These are phyloP conservation scores for Pythium dissimile DNA, from an alignment of 352 stramenopile species.

Conservation along the genomic window DNA sequence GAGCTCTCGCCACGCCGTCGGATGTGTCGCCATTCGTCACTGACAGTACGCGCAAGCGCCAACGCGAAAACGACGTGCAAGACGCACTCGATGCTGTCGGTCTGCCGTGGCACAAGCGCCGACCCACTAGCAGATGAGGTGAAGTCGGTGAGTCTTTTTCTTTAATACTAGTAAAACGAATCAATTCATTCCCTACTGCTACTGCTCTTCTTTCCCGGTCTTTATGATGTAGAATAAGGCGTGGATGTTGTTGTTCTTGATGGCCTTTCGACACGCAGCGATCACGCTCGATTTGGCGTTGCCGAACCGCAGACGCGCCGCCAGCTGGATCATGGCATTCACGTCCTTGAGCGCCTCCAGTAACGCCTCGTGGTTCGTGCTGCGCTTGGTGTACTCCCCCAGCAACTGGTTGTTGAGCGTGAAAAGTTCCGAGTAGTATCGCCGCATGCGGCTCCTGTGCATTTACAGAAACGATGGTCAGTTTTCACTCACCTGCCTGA, in stretches of 20 bases:
- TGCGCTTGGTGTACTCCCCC: slow-evolving; percentile 91
- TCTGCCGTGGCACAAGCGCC: slow-evolving; percentile 19
- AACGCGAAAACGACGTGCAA: slow-evolving; percentile 27
- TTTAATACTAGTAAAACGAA: too few species aligned
- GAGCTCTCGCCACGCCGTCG: slow-evolving; percentile 21
- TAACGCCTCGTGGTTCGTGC: slow-evolving; percentile 89
- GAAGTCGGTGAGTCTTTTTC: not conserved
- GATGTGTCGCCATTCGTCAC: slow-evolving; percentile 15
- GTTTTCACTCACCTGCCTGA: not conserved
- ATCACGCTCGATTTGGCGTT: slow-evolving; percentile 83
- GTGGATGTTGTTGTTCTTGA: slow-evolving; percentile 90
- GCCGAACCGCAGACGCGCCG: slow-evolving; percentile 82
- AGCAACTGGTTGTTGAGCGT: slow-evolving; percentile 89
- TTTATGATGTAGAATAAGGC: slow-evolving; percentile 86
- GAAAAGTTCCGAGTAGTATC: slow-evolving; percentile 90
- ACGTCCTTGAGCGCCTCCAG: slow-evolving; percentile 90
- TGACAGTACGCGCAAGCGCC: slow-evolving; percentile 25
- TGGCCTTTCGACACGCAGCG: slow-evolving; percentile 79
- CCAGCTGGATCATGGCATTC: slow-evolving; percentile 91
- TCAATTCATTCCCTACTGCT: slow-evolving; percentile 29
- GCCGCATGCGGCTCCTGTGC: slow-evolving; percentile 64
- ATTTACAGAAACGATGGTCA: not conserved
- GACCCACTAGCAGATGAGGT: not conserved
- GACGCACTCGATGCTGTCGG: slow-evolving; percentile 18
- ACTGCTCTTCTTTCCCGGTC: slow-evolving; percentile 77